Conservation (phyloP, 2,329 filamentous ascomycete genomes). For the Talaromyces sp. region DNA sequence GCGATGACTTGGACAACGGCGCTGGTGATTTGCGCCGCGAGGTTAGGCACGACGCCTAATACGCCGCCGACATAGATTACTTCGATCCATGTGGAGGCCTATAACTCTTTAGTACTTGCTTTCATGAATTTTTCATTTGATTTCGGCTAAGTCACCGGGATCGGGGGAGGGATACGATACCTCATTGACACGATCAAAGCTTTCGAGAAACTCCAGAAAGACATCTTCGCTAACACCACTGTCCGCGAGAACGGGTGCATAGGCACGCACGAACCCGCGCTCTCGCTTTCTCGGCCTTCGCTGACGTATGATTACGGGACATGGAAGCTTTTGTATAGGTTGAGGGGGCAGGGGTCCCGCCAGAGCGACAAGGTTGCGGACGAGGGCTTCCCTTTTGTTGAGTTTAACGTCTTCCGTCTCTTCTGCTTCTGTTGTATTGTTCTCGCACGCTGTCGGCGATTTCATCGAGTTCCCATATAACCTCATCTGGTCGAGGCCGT, state of each 20-base stretch:
- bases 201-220: slow-evolving; percentile 41
- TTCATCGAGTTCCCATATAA: background rate
- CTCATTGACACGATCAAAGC: slow-evolving; percentile 22
- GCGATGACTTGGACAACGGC: background rate
- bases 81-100: slow-evolving; percentile 5
- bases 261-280: slow-evolving; percentile 42
- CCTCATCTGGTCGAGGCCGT: background rate
- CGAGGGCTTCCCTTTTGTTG: background rate
- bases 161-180: background rate
- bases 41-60: background rate
- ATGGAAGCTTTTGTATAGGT: slow-evolving; percentile 23
- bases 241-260: slow-evolving; percentile 37
- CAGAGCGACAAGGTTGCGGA: background rate
- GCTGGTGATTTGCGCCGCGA: slow-evolving; percentile 1
- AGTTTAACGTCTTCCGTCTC: background rate
- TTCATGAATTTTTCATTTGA: no score
- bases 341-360: background rate
- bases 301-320: slow-evolving; percentile 42
- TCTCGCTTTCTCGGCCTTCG: slow-evolving; percentile 35
- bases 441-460: background rate
- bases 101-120: background rate
- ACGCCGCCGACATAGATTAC: slow-evolving; percentile 5
- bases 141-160: background rate
- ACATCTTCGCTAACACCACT: slow-evolving; percentile 37
- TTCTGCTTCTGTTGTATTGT: background rate